Base-by-base conservation (phyloP, 768 basidiomycete genomes). In the Amyloporia xantha region DNA sequence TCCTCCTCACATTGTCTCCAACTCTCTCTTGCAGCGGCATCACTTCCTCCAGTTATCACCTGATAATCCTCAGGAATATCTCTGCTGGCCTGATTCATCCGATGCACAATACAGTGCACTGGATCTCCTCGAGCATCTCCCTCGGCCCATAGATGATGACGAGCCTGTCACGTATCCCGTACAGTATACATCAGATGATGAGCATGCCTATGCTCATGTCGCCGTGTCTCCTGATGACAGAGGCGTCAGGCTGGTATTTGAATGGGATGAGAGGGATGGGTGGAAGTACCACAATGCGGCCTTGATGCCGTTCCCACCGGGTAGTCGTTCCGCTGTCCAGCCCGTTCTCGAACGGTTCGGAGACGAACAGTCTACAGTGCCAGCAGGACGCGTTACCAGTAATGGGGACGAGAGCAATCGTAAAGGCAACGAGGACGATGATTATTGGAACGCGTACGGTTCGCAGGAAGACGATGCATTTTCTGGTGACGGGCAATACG, bases 261-360 rank as follows among this genome's bases (percentile, higher is more conserved):
- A 76, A 28, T 86, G 82, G 82, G 77, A 86, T 44, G 66, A 65
- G 17, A 37, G 40, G 5, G 66, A 69, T 9, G 65, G 64, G 20
- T 90, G 87, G 87, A 79, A 71, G 59, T 90, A 85, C 59, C 84
- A 86, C 65, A 82, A 87, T 62, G 65, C 75, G 28, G 69, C 75
- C 30, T 61, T 76, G 58, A 86, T 88, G 82, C 85, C 85, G 10
- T 86, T 87, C 59, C 86, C 86, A 13, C 58, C 69, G 17, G 57
- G 68, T 20, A 63, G 68, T 15, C 62, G 55, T 42, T 39, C 56
- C 2, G 59, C 61, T 1, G 56, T 69, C 1, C 59, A 57, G 6
- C 27, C 13, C 13, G 44, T 20, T 39, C 28, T 12, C 25, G 28
- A 33, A 35, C 30, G 30, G 15, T n/a, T 17, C 9, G 20, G 12